A percentile compares a stretch with the other conserved stretches of the same genome.
phyloP scores from a whole-genome alignment of 371 early-diverging fungal species.

The Apophysomyces variabilis region DNA sequence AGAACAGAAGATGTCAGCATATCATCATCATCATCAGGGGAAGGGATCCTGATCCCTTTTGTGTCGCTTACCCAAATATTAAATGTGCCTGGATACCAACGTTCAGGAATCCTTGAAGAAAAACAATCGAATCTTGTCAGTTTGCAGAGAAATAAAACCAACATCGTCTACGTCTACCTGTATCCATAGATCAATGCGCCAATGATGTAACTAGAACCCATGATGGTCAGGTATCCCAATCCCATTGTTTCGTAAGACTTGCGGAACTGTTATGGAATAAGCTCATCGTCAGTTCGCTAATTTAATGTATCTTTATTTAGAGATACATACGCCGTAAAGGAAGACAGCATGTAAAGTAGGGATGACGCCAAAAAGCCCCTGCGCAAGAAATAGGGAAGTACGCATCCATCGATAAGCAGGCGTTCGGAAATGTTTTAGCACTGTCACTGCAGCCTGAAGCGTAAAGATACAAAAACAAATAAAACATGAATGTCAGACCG shows the following conservation, averaged over 20 bases:
- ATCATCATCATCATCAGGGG: background rate
- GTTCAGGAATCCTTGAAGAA: constrained; percentile 57
- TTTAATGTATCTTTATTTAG: background rate
- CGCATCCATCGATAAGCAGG: constrained; percentile 83
- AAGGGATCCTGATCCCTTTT: background rate
- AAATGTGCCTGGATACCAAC: constrained; percentile 63
- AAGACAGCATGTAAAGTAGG: constrained; percentile 75
- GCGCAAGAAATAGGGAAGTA: constrained; percentile 75
- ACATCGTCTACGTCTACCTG: constrained; percentile 31
- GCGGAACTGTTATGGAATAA: constrained; percentile 23
- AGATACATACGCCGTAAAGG: constrained; percentile 72
- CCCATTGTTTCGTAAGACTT: constrained; percentile 63
- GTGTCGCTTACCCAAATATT: constrained; percentile 59
- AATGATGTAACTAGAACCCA: constrained; percentile 78
- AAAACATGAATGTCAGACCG: no score
- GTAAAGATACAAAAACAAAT: background rate
- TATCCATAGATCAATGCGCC: constrained; percentile 88
- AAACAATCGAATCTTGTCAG: background rate
- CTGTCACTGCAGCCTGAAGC: constrained; percentile 54
- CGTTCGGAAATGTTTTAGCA: constrained; percentile 67
- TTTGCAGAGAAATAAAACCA: no score
- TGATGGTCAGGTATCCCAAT: constrained; percentile 63
- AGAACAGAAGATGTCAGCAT: no score
- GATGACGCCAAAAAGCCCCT: constrained; percentile 80
- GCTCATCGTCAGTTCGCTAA: background rate